These are phyloP conservation scores for Podila horticola DNA, from an alignment of 192 early-diverging fungal genomes.

Conservation along the genomic window DNA sequence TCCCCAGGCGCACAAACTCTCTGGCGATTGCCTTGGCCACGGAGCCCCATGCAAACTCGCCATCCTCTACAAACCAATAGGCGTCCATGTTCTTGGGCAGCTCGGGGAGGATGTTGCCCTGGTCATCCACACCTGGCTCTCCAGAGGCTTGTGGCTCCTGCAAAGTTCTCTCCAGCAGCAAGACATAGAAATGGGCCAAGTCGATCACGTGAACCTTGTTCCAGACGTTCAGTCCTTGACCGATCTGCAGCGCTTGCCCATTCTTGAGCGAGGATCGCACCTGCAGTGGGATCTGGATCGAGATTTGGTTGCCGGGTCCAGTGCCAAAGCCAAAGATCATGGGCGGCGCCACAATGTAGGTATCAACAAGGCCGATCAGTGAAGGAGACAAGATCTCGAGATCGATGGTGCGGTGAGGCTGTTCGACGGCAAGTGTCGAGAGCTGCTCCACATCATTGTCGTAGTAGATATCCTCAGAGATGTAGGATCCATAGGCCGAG, in stretches of 20 bases:
- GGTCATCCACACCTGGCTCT: constrained; percentile 4
- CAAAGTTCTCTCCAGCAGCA: constrained; percentile 23
- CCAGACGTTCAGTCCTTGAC: constrained; percentile 29
- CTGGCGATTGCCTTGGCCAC: constrained; percentile 36
- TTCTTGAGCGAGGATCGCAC: not conserved
- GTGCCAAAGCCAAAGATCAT: not conserved
- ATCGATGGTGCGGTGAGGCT: not conserved
- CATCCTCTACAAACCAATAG: constrained; percentile 36
- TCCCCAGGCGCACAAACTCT: constrained; percentile 5
- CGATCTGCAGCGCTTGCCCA: constrained; percentile 27
- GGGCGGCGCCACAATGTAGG: not conserved
- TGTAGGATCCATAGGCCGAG: not conserved
- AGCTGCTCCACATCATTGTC: not conserved
- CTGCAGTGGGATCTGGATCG: not conserved
- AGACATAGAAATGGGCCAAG: constrained; percentile 30
- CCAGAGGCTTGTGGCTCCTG: constrained; percentile 22
- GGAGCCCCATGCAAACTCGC: constrained; percentile 21
- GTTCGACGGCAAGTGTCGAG: not conserved
- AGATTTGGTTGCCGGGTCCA: not conserved
- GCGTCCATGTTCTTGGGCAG: constrained; percentile 46
- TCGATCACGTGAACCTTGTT: constrained; percentile 39
- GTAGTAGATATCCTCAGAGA: not conserved
- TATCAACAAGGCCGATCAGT: not conserved
- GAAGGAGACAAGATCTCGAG: not conserved
- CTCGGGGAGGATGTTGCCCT: not conserved